Conservation (phyloP, 2,329 filamentous ascomycete species). For the Fusarium decemcellulare region DNA sequence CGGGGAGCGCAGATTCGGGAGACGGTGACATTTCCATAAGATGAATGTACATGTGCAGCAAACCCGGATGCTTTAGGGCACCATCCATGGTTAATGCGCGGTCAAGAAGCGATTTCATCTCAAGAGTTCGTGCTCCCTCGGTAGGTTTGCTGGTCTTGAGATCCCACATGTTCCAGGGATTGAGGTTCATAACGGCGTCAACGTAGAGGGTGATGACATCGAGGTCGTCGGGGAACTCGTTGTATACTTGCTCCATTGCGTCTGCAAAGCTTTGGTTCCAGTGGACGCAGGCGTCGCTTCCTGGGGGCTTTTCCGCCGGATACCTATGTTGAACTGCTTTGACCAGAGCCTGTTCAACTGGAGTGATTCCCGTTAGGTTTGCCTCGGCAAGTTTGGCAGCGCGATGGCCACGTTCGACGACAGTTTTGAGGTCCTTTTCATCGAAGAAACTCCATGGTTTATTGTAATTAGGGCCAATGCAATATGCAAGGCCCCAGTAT, state of each 20-base stretch:
- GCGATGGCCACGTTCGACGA: constrained; percentile 12
- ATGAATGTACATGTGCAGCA: constrained; percentile 83
- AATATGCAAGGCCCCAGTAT: constrained; percentile 80
- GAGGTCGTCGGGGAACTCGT: constrained; percentile 56
- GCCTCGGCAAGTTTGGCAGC: constrained; percentile 17
- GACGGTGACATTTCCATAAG: constrained; percentile 82
- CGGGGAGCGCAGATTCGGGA: constrained; percentile 73
- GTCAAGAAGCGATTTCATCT: constrained; percentile 52
- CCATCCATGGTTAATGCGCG: constrained; percentile 61
- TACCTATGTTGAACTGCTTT: constrained; percentile 74
- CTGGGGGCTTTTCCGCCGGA: constrained; percentile 61
- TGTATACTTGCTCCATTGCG: constrained; percentile 56
- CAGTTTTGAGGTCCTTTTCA: constrained; percentile 64
- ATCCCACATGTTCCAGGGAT: constrained; percentile 62
- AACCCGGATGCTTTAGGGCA: constrained; percentile 74
- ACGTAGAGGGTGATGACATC: constrained; percentile 56
- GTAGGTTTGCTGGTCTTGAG: constrained; percentile 50
- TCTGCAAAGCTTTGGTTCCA: constrained; percentile 54
- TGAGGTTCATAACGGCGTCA: constrained; percentile 64
- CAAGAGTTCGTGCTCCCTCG: constrained; percentile 43
- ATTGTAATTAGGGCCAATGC: constrained; percentile 82
- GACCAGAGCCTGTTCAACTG: constrained; percentile 72
- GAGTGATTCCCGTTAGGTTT: neutral
- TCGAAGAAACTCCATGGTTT: constrained; percentile 84
- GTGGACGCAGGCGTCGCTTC: constrained; percentile 58